Percentiles rank a stretch among this genome's conserved stretches.
phyloP scores from a whole-genome alignment of 768 basidiomycete genomes.

The Tylopilus felleus region DNA sequence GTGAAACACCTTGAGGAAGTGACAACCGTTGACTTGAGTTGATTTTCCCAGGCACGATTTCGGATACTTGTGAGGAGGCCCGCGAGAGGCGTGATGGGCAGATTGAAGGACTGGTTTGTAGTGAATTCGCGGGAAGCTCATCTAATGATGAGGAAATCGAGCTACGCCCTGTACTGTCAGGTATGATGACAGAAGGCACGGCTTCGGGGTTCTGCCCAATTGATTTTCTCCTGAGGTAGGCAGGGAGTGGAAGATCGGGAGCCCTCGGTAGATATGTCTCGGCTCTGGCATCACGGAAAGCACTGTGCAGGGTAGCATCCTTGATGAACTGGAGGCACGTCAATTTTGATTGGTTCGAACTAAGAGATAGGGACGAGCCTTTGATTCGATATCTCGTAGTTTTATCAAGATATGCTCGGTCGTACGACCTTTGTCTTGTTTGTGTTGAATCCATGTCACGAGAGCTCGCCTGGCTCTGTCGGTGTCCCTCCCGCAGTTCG shows the following conservation, averaged over 20 bases:
- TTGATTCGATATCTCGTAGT: conserved; percentile 27
- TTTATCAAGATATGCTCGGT: conserved; percentile 32
- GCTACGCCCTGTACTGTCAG: not conserved
- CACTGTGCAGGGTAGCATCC: conserved; percentile 25
- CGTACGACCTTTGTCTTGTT: conserved; percentile 27
- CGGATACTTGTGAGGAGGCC: conserved; percentile 4
- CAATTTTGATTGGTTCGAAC: not conserved
- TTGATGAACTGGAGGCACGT: conserved; percentile 26
- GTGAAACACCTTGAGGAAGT: not conserved
- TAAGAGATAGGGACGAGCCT: conserved; percentile 14
- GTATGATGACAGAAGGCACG: not conserved
- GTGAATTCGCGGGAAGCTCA: not conserved
- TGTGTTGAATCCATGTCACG: conserved; percentile 29
- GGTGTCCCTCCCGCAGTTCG: conserved; percentile 32
- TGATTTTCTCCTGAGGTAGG: not conserved
- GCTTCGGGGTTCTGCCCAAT: not conserved
- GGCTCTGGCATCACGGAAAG: conserved; percentile 35
- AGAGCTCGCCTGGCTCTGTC: conserved; percentile 26
- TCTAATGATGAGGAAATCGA: not conserved
- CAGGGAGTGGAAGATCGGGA: conserved; percentile 25
- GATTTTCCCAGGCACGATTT: not conserved
- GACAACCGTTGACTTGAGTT: not conserved
- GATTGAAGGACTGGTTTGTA: not conserved
- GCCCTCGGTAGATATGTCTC: conserved; percentile 26
- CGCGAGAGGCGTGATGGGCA: conserved; percentile 1